Base-by-base conservation (phyloP, 305 asterid genomes). In the Fraxinus sp. region DNA sequence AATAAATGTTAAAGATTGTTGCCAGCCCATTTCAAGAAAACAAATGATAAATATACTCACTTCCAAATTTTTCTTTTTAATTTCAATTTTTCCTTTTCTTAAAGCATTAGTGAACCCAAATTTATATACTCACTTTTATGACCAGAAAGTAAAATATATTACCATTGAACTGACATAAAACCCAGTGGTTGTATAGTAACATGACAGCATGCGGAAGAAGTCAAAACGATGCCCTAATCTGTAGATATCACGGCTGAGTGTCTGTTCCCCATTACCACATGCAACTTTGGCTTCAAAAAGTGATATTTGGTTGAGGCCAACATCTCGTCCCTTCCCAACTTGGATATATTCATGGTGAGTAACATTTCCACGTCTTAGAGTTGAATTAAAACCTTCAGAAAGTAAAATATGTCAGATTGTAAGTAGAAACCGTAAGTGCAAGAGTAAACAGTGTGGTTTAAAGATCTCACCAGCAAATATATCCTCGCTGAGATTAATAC, bases 241-340 rank as follows among this genome's bases (percentile, higher is more conserved):
- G 95, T 96, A 96, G 85, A 96, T 83, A 86, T 96, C 99, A 83
- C 99, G 98, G 90, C 98, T 95, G 80, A 96, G 96, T 7, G 93
- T 90, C 95, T 96, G 99, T 89, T 95, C 99, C 84, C 98, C 99
- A 82, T 96, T 96, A 83, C 99, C 99, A 84, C 99, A 96, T 30
- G 99, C 98, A 84, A 96, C 99, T 92, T 96, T 96, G 77, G 99
- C 98, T 88, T 96, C 99, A 87, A 96, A 96, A 85, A 95, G 98
- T 77, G 98, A 95, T 83, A 96, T 96, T 87, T 96, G 99, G 90
- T 96, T 96, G 77, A 96, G 95, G 81, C 99, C 99, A 86, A 96
- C 99, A 90, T 95, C 98, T 85, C 99, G 87, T 30, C 98, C 99
- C 90, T 95, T 96, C 83, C 99, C 99, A 77, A 95, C 98, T 89